Evolutionary conservation across 1,139 yeast species (phyloP).

Genomic region (Taiozyma sp.): DNA sequence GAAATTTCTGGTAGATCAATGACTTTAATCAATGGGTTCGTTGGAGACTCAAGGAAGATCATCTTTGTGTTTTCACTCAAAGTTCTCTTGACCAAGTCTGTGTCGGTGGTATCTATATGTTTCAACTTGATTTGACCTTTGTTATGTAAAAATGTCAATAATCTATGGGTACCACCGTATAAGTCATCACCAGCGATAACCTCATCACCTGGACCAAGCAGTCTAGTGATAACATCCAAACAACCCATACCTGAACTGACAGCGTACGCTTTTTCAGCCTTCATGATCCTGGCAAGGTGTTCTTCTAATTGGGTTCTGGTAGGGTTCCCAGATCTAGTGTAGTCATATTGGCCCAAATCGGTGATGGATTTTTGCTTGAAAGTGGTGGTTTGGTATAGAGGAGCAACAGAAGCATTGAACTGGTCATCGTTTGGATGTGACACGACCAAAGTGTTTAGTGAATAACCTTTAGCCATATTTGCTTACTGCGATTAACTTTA

Average conservation of each 20-base stretch:
- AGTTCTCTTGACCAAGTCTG: constrained; percentile 41
- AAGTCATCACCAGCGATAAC: constrained; percentile 91
- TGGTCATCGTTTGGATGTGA: constrained; percentile 64
- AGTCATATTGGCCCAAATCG: constrained; percentile 84
- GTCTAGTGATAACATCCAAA: constrained; percentile 73
- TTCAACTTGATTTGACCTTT: constrained; percentile 66
- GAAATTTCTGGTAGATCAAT: constrained; percentile 71
- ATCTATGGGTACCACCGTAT: constrained; percentile 88
- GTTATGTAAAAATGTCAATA: constrained; percentile 66
- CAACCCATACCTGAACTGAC: constrained; percentile 94
- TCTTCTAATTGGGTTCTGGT: constrained; percentile 78
- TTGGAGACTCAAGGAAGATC: constrained; percentile 85
- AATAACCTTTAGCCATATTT: constrained; percentile 8
- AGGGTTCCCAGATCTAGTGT: constrained; percentile 94
- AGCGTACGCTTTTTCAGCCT: constrained; percentile 68
- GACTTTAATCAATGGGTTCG: constrained; percentile 87
- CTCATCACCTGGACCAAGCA: constrained; percentile 73
- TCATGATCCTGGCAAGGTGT: constrained; percentile 73
- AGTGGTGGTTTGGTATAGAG: constrained; percentile 90
- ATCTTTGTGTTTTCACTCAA: constrained; percentile 55
- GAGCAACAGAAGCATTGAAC: constrained; percentile 79
- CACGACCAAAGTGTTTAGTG: constrained; percentile 68
- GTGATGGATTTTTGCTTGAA: constrained; percentile 76
- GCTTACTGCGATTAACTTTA: no score
- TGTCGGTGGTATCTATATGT: constrained; percentile 82